Evolutionary conservation across 352 stramenopile species (phyloP).

Genomic region (Aphanomyces euteiches): DNA sequence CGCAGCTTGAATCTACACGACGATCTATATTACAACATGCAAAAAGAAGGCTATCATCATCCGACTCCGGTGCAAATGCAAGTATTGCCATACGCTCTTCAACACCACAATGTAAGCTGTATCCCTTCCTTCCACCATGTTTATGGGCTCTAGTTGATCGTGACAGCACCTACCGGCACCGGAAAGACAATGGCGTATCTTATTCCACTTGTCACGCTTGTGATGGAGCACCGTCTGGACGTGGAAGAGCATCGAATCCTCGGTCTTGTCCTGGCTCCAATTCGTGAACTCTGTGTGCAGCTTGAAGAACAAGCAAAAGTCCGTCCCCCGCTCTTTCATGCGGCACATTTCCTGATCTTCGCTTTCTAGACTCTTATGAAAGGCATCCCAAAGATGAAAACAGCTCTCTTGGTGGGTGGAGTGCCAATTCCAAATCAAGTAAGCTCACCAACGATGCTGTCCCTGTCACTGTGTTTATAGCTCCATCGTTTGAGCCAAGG

Average conservation of each 20-base stretch:
- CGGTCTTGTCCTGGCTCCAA: slow-evolving; percentile 52
- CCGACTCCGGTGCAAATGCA: slow-evolving; percentile 78
- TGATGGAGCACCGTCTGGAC: slow-evolving; percentile 30
- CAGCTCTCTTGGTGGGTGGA: slow-evolving; percentile 58
- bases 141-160: slow-evolving; percentile 40
- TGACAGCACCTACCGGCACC: slow-evolving; percentile 59
- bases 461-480: slow-evolving; percentile 34
- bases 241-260: slow-evolving; percentile 23
- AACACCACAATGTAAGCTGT: slow-evolving; percentile 42
- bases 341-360: neutral
- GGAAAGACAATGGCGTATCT: slow-evolving; percentile 70
- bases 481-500: slow-evolving; percentile 55
- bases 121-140: neutral
- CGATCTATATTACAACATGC: slow-evolving; percentile 45
- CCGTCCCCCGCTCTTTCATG: neutral
- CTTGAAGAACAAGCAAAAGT: slow-evolving; percentile 59
- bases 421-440: slow-evolving; percentile 47
- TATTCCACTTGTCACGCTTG: slow-evolving; percentile 48
- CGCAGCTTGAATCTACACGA: slow-evolving; percentile 32
- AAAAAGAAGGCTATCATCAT: slow-evolving; percentile 35
- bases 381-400: slow-evolving; percentile 60
- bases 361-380: slow-evolving; percentile 40
- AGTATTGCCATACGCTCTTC: slow-evolving; percentile 48
- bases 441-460: neutral
- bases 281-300: slow-evolving; percentile 70